Evolutionary conservation across 176 grass and related monocot species (phyloP).

Genomic region (Avena insularis): DNA sequence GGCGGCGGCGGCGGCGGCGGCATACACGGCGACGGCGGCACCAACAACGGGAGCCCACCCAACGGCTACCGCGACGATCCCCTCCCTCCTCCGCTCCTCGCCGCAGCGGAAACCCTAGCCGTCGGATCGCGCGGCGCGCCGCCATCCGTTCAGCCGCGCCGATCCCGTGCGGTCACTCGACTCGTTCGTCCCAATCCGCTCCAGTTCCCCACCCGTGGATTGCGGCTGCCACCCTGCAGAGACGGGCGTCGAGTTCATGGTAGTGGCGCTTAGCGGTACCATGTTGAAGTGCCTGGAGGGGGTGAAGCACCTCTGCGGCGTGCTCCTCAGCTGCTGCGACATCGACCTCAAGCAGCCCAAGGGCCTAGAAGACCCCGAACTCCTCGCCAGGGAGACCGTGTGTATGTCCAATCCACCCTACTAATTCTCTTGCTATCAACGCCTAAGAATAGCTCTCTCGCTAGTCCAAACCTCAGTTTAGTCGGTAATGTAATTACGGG

Average conservation of each 20-base stretch:
- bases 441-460: background rate
- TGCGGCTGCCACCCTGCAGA: background rate
- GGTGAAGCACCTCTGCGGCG: constrained; percentile 61
- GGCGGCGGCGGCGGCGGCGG: background rate
- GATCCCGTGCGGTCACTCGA: background rate
- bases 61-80: background rate
- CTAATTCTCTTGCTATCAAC: background rate
- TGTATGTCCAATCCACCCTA: constrained; percentile 55
- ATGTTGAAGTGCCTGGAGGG: constrained; percentile 92
- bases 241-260: constrained; percentile 1
- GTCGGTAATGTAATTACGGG: background rate
- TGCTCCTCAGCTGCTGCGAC: constrained; percentile 72
- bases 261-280: constrained; percentile 35
- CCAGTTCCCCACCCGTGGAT: background rate
- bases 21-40: background rate
- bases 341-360: constrained; percentile 72
- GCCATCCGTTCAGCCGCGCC: background rate
- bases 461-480: background rate
- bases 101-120: background rate
- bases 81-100: background rate
- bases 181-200: background rate
- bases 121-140: constrained; percentile 11
- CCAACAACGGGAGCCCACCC: background rate
- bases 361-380: constrained; percentile 73
- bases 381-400: constrained; percentile 87